Evolutionary conservation across 1,139 yeast species (phyloP), one percentile per base, ranked within the genome.

Genomic region (Lodderomyces beijingensis): DNA sequence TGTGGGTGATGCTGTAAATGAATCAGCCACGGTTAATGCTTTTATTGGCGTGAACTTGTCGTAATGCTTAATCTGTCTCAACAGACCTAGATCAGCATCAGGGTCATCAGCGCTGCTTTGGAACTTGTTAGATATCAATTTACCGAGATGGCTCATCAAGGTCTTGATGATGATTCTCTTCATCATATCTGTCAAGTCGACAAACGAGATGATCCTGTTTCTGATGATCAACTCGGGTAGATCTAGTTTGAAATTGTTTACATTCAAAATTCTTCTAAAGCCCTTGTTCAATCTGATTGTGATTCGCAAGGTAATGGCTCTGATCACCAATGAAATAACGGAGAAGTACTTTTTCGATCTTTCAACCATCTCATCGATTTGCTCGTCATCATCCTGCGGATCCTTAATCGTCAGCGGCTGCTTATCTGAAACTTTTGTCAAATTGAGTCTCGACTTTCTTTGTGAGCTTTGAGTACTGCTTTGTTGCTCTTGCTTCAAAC

Each of bases 231-330:
- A 57, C 17, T 63, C 67, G 0, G 87, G 88, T 37, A 81, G 53
- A 17, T 62, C 59, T 29, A 81, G 57, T 11, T 65, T 57, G 41
- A 82, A 77, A 44, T 76, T 68, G 22, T 75, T 68, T 3, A 82
- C 87, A 49, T 81, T 81, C 35, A 79, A 65, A 37, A 79, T 47
- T 39, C 80, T 60, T 47, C 62, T 65, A 24, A 70, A 62, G 0
- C 88, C 87, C 25, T 51, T 56, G 30, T 63, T 65, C 30, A 82
- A 77, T 43, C 70, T 72, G 39, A 78, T 71, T 3, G 87, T 78
- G 16, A 81, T 66, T 55, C 67, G 65, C 16, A 81, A 49, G 2
- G 65, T 54, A 24, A 75, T 63, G 9, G 75, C 64, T 34, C 64
- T 61, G 13, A 80, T 47, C 15, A 53, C 58, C 41, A 81, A 58